Percentiles rank a stretch among this genome's conserved stretches.
These are phyloP conservation scores for Suillus tomentosus DNA, from an alignment of 768 basidiomycete genomes.

Conservation along the genomic window DNA sequence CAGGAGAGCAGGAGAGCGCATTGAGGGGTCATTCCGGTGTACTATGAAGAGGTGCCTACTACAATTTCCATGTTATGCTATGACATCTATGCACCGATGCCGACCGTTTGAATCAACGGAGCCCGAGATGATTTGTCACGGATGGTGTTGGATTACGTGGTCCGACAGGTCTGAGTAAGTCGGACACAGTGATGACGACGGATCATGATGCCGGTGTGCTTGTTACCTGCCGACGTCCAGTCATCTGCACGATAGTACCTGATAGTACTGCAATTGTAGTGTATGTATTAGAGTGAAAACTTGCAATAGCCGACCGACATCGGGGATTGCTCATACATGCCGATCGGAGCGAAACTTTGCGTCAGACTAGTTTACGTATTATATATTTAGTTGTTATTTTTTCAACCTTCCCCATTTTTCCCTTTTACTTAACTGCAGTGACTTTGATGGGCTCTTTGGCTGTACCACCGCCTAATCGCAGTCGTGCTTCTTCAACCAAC, in stretches of 20 bases:
- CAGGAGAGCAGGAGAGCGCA: conserved; percentile 87
- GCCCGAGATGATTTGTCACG: not conserved
- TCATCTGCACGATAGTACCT: not conserved
- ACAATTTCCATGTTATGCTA: conserved; percentile 16
- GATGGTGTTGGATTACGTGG: not conserved
- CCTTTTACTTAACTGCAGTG: conserved; percentile 20
- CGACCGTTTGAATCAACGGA: not conserved
- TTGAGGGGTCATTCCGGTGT: conserved; percentile 25
- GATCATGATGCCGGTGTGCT: not conserved
- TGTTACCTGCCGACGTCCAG: not conserved
- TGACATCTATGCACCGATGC: conserved; percentile 13
- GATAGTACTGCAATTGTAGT: no score
- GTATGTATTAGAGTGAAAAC: not conserved
- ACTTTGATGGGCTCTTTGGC: conserved; percentile 28
- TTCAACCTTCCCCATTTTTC: not conserved
- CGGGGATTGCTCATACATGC: conserved; percentile 6
- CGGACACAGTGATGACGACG: not conserved
- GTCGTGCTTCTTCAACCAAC: conserved; percentile 61
- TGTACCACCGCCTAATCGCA: conserved; percentile 47
- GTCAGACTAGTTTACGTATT: conserved; percentile 7
- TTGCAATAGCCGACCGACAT: not conserved
- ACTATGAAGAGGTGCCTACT: not conserved
- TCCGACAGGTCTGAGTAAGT: not conserved
- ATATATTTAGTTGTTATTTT: conserved; percentile 7
- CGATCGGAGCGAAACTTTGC: not conserved